Conservation (phyloP, 768 basidiomycete species). For the Russula dissimulans region DNA sequence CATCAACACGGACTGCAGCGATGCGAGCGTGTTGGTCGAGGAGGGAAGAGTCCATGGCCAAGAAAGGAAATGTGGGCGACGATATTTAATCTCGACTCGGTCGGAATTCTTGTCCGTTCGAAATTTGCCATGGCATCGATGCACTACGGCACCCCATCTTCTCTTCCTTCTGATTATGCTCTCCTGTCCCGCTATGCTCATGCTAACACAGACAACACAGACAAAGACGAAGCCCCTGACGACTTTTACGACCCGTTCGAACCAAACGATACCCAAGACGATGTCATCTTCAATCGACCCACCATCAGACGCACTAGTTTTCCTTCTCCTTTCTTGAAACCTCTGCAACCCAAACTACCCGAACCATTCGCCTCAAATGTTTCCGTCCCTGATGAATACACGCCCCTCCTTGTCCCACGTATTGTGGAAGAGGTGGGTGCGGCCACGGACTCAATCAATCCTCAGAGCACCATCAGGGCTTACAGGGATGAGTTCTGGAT, state of each 20-base stretch:
- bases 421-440: conserved; percentile 42
- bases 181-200: conserved; percentile 45
- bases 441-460: not conserved
- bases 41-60: conserved; percentile 7
- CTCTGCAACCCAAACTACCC: conserved; percentile 31
- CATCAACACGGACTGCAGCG: conserved; percentile 72
- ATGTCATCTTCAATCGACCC: not conserved
- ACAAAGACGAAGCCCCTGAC: conserved; percentile 7
- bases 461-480: conserved; percentile 23
- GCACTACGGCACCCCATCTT: conserved; percentile 41
- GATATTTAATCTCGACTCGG: no score
- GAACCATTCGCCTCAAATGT: conserved; percentile 23
- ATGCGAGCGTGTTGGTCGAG: conserved; percentile 58
- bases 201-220: not conserved
- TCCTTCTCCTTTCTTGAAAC: conserved; percentile 30
- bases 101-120: not conserved
- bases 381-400: conserved; percentile 21
- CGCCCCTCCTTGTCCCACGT: conserved; percentile 37
- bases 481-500: conserved; percentile 53
- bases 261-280: not conserved
- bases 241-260: not conserved
- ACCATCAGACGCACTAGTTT: conserved; percentile 24
- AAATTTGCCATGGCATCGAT: conserved; percentile 34
- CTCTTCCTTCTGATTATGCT: conserved; percentile 58
- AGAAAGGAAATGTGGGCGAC: not conserved